phyloP scores from a whole-genome alignment of 2,329 filamentous ascomycete genomes.

The Claviceps purpurea region DNA sequence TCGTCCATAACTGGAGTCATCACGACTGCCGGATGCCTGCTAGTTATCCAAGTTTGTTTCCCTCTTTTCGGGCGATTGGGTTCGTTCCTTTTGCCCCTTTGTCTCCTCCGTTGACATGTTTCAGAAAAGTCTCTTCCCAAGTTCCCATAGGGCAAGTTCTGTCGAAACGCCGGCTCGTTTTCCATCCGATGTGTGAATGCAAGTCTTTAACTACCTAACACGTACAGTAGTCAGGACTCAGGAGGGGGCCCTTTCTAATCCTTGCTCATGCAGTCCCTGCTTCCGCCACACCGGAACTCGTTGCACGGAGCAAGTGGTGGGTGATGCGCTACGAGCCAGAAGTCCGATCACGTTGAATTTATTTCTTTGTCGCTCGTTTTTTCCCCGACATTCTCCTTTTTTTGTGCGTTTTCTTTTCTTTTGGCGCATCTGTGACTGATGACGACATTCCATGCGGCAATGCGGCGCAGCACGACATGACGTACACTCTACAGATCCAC shows the following conservation, averaged over 20 bases:
- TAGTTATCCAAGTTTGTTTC: neutral
- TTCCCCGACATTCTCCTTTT: too few relatives aligned
- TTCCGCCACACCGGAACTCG: constrained; percentile 3
- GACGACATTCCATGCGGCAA: too few relatives aligned
- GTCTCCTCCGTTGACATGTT: too few relatives aligned
- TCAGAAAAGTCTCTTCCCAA: too few relatives aligned
- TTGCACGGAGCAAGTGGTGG: neutral
- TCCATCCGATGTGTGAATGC: neutral
- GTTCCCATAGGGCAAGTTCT: too few relatives aligned
- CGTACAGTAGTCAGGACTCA: too few relatives aligned
- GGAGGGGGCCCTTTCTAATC: neutral
- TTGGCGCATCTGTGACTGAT: neutral
- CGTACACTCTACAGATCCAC: neutral
- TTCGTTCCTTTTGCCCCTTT: neutral
- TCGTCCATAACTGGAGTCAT: neutral
- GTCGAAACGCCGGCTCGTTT: neutral
- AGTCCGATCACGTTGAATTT: neutral
- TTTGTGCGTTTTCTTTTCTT: neutral
- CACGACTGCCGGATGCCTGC: neutral
- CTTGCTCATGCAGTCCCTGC: neutral
- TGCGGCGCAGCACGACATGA: too few relatives aligned
- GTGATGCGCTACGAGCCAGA: neutral
- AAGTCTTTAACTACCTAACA: neutral
- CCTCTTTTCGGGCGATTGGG: neutral
- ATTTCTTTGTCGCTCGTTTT: too few relatives aligned